A percentile compares a stretch with the other conserved stretches of the same genome.
Evolutionary conservation across 768 basidiomycete genomes (phyloP).

Genomic region (Hypsizygus marmoreus): DNA sequence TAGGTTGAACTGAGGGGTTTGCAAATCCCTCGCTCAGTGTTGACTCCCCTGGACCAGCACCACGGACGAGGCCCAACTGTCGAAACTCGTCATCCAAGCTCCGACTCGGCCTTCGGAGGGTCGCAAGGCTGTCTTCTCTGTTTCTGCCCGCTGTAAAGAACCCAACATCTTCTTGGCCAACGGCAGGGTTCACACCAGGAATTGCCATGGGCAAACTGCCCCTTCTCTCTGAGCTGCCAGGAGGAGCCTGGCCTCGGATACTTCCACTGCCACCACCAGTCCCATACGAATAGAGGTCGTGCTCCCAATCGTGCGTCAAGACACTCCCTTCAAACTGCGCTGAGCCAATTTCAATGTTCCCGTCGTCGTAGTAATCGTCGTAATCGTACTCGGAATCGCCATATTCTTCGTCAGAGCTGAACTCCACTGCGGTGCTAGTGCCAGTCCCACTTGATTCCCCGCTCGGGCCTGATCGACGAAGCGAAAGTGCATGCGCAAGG

Average conservation of each 20-base stretch:
- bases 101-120: conserved; percentile 61
- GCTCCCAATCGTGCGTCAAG: conserved; percentile 21
- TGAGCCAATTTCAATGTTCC: conserved; percentile 42
- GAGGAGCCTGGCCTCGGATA: conserved; percentile 17
- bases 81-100: conserved; percentile 54
- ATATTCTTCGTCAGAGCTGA: conserved; percentile 51
- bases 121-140: conserved; percentile 59
- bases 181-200: conserved; percentile 34
- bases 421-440: conserved; percentile 34
- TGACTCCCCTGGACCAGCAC: neutral
- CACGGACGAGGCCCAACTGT: conserved; percentile 9
- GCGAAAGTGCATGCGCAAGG: conserved; percentile 15
- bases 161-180: conserved; percentile 14
- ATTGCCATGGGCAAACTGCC: conserved; percentile 68
- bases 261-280: conserved; percentile 26
- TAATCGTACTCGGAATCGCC: conserved; percentile 38
- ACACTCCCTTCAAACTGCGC: conserved; percentile 35
- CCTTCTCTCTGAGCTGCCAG: conserved; percentile 33
- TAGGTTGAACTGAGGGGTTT: conserved; percentile 22
- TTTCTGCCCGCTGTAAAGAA: conserved; percentile 35
- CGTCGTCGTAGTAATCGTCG: conserved; percentile 38
- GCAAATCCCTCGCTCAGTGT: neutral
- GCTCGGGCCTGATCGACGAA: conserved; percentile 20
- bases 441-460: conserved; percentile 27
- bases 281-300: conserved; percentile 22